Percentiles rank a stretch among this genome's conserved stretches.
Conservation (phyloP, 2,329 filamentous ascomycete genomes). For the Neoascochyta sp. region DNA sequence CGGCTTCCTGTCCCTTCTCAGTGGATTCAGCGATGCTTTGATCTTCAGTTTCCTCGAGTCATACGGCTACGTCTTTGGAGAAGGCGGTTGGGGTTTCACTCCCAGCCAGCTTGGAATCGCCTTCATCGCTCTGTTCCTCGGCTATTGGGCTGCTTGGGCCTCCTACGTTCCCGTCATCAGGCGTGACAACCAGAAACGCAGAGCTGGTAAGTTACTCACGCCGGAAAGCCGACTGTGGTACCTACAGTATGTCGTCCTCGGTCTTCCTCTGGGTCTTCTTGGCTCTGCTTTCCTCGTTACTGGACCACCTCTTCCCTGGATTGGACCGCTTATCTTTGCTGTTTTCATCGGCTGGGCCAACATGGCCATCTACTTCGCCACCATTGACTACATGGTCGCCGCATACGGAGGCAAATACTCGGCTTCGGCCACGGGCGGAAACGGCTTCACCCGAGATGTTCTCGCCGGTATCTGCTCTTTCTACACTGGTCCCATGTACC, state of each 20-base stretch:
- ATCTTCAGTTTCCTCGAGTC: conserved; percentile 76
- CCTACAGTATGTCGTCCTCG: conserved; percentile 58
- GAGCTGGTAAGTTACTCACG: conserved; percentile 46
- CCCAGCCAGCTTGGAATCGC: conserved; percentile 55
- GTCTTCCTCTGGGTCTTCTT: conserved; percentile 63
- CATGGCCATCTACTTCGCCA: conserved; percentile 70
- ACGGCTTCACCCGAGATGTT: conserved; percentile 71
- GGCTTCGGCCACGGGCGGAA: conserved; percentile 72
- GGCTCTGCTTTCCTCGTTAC: conserved; percentile 58
- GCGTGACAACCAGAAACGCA: conserved; percentile 45
- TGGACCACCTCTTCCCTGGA: conserved; percentile 63
- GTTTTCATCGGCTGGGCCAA: conserved; percentile 62
- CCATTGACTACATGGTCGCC: conserved; percentile 74
- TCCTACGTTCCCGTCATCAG: conserved; percentile 53
- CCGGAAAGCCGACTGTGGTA: conserved; percentile 65
- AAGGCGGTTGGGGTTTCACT: conserved; percentile 57
- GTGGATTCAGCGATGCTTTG: conserved; percentile 68
- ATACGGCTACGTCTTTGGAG: conserved; percentile 62
- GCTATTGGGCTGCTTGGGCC: conserved; percentile 61
- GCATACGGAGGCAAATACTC: conserved; percentile 66
- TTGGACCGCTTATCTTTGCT: conserved; percentile 50
- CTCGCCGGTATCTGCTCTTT: conserved; percentile 68
- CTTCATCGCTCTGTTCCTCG: conserved; percentile 58
- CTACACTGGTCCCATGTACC: conserved; percentile 39
- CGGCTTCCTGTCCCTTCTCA: conserved; percentile 64